Evolutionary conservation across 2,329 filamentous ascomycete genomes (phyloP).

Genomic region (Clarireedia sp.): DNA sequence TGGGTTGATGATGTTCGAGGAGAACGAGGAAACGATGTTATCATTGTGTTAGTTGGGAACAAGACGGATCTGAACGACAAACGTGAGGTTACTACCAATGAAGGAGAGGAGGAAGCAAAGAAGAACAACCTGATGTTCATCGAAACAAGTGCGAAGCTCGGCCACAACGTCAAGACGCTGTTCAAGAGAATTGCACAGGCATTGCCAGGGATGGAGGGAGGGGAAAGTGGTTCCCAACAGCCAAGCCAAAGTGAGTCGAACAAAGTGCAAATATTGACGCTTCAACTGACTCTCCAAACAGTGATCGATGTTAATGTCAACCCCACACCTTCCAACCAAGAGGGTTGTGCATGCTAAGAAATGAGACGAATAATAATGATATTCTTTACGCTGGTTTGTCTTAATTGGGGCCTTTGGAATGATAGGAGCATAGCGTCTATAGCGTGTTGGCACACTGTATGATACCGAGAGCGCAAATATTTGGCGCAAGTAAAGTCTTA

Average conservation of each 20-base stretch:
- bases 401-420: conserved; percentile 22
- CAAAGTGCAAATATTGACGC: background rate
- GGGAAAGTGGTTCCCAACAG: conserved; percentile 66
- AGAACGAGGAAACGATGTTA: conserved; percentile 95
- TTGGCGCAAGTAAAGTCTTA: conserved; percentile 11
- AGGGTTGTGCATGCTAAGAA: conserved; percentile 60
- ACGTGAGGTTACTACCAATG: conserved; percentile 89
- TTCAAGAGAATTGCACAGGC: conserved; percentile 98
- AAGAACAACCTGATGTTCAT: conserved; percentile 98
- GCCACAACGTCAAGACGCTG: conserved; percentile 94
- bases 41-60: conserved; percentile 96
- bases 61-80: conserved; percentile 99
- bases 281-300: conserved; percentile 31
- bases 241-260: conserved; percentile 64
- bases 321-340: conserved; percentile 59
- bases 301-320: conserved; percentile 93
- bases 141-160: conserved; percentile 95
- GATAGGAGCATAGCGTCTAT: conserved; percentile 29
- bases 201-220: conserved; percentile 92
- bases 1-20: conserved; percentile 98
- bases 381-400: conserved; percentile 19
- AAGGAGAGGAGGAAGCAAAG: conserved; percentile 97
- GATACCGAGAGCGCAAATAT: conserved; percentile 21
- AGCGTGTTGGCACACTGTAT: conserved; percentile 27
- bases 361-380: background rate